Percentiles rank a stretch among this genome's conserved stretches.
These are phyloP conservation scores for Glycine tomentella DNA, from an alignment of 306 rosid species.

Conservation along the genomic window DNA sequence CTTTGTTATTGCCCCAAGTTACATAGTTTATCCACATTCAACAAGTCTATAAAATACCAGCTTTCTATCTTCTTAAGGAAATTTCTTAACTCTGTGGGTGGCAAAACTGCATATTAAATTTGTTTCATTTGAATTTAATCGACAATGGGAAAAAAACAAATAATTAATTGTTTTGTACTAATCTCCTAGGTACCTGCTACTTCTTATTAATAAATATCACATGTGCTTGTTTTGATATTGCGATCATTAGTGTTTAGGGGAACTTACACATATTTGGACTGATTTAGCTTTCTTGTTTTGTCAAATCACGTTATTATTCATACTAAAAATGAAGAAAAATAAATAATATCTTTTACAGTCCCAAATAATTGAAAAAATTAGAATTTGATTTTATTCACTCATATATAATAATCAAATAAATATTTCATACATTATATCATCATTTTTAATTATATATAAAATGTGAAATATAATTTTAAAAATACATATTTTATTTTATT, in stretches of 20 bases:
- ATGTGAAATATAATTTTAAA: background rate
- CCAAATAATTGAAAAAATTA: background rate
- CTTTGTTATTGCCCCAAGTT: background rate
- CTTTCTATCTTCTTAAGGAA: slow-evolving; percentile 7
- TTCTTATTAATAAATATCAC: slow-evolving; percentile 27
- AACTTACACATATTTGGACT: background rate
- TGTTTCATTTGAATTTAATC: background rate
- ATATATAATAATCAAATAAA: background rate
- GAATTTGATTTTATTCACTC: background rate
- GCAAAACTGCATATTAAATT: background rate
- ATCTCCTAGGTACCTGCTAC: background rate
- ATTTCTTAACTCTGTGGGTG: background rate
- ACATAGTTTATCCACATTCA: slow-evolving; percentile 15
- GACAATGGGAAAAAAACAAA: background rate
- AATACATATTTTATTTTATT: background rate
- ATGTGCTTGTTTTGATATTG: slow-evolving; percentile 17
- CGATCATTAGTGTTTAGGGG: background rate
- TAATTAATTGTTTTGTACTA: slow-evolving; percentile 22
- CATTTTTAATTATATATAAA: background rate
- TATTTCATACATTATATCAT: background rate
- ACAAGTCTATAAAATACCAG: background rate
- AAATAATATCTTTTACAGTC: background rate
- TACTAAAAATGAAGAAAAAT: background rate
- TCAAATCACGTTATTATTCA: background rate
- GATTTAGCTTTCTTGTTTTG: background rate